Evolutionary conservation across 768 basidiomycete genomes (phyloP).

Genomic region (Plicaturopsis crispa): DNA sequence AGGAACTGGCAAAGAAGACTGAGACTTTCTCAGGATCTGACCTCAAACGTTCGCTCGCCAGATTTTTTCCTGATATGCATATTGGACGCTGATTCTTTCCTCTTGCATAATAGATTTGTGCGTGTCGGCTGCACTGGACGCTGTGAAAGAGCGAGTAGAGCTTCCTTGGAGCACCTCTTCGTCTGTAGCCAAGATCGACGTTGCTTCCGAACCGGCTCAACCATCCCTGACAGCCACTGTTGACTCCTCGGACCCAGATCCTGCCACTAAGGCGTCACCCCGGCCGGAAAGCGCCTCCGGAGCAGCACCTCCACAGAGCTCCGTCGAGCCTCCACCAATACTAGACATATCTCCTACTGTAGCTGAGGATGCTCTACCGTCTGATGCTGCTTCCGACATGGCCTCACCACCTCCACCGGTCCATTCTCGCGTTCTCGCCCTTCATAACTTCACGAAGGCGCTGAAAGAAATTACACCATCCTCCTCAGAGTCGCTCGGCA

Average conservation of each 20-base stretch:
- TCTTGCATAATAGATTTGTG: slow-evolving; percentile 62
- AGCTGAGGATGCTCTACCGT: slow-evolving; percentile 1
- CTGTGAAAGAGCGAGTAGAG: slow-evolving; percentile 77
- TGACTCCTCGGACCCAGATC: too few species aligned
- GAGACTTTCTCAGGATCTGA: slow-evolving; percentile 92
- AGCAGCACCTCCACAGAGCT: not conserved
- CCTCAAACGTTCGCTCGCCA: slow-evolving; percentile 67
- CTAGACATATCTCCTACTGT: too few species aligned
- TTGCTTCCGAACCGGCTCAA: not conserved
- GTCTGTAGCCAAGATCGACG: not conserved
- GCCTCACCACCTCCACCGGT: slow-evolving; percentile 5
- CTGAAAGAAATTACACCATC: slow-evolving; percentile 88
- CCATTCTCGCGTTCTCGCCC: slow-evolving; percentile 33
- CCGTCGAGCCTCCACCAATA: too few species aligned
- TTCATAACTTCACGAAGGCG: slow-evolving; percentile 75
- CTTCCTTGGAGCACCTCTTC: slow-evolving; percentile 61
- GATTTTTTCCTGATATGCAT: too few species aligned
- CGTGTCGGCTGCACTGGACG: slow-evolving; percentile 86
- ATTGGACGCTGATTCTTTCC: too few species aligned
- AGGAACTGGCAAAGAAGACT: slow-evolving; percentile 58
- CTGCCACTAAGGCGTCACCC: not conserved
- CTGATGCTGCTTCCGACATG: slow-evolving; percentile 4
- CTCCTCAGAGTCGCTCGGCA: slow-evolving; percentile 74
- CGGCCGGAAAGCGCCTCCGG: slow-evolving; percentile 6
- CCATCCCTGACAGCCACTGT: too few species aligned